Evolutionary conservation across 2,329 filamentous ascomycete species (phyloP), one percentile per base, ranked within the genome.

Genomic region (Trichoderma sp.): DNA sequence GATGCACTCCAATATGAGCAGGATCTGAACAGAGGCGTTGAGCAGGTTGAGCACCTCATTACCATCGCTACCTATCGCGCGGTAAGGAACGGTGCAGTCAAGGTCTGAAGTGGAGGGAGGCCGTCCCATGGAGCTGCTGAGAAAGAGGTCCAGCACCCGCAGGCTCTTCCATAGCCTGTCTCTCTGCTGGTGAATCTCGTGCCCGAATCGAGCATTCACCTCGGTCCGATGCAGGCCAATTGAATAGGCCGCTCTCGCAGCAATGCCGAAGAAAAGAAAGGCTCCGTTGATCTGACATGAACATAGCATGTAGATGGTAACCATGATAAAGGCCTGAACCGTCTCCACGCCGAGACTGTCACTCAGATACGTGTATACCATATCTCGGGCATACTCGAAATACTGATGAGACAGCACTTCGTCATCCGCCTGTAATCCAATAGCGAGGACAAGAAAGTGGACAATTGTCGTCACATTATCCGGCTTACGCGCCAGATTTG

Each of bases 281-380:
- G 81, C 81, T 1, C 81, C 81, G 64, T 84, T 85, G 70, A 85
- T 83, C 69, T 85, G 83, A 60, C 82, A 84, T 3, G 82, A 79
- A 30, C 80, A 80, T 3, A 85, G 80, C 80, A 84, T 84, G 72
- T 84, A 84, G 7, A 85, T 68, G 0, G 82, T 83, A 43, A 84
- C 75, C 15, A 85, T 77, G 0, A 80, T 74, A 45, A 84, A 84
- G 0, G 78, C 79, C 67, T 84, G 82, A 0, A 84, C 80, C 0
- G 81, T 83, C 7, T 77, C 78, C 4, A 83, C 77, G 47, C 81
- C 79, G 26, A 84, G 72, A 64, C 81, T 81, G 7, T 78, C 79
- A 24, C 77, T 78, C 9, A 85, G 75, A 10, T 76, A 78, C 0
- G 76, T 74, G 6, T 82, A 77, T 0, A 82, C 82, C 10, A 78